phyloP scores from a whole-genome alignment of 768 basidiomycete genomes.

The Plicaturopsis crispa region DNA sequence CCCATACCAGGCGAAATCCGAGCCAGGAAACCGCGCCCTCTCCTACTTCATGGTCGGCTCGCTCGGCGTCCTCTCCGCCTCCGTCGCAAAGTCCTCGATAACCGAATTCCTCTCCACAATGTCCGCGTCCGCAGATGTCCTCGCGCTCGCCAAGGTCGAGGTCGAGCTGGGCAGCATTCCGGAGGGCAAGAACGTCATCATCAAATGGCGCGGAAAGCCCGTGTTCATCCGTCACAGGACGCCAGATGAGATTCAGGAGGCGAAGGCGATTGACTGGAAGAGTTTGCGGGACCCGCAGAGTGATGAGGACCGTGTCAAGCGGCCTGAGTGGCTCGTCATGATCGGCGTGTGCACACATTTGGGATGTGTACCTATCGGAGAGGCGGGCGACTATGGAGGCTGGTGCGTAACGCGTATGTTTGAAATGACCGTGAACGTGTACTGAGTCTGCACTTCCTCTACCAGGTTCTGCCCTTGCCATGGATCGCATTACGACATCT shows the following conservation, averaged over 20 bases:
- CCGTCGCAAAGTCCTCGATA: slow-evolving; percentile 88
- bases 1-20: slow-evolving; percentile 66
- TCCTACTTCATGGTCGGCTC: slow-evolving; percentile 90
- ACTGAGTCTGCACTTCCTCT: not conserved
- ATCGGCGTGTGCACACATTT: slow-evolving; percentile 94
- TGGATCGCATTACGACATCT: slow-evolving; percentile 97
- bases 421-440: not conserved
- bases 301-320: slow-evolving; percentile 84
- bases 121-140: slow-evolving; percentile 95
- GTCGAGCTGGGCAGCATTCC: slow-evolving; percentile 86
- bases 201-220: slow-evolving; percentile 99
- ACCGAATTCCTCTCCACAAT: slow-evolving; percentile 93
- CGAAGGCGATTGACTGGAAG: slow-evolving; percentile 80
- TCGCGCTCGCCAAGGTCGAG: slow-evolving; percentile 97
- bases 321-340: slow-evolving; percentile 95
- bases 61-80: slow-evolving; percentile 89
- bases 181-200: slow-evolving; percentile 94
- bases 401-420: slow-evolving; percentile 51
- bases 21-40: slow-evolving; percentile 61
- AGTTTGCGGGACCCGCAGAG: slow-evolving; percentile 83
- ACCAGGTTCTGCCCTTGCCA: slow-evolving; percentile 94
- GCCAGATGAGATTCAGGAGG: slow-evolving; percentile 85
- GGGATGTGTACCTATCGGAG: slow-evolving; percentile 97
- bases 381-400: slow-evolving; percentile 94
- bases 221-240: slow-evolving; percentile 99